Evolutionary conservation across 139 green algal genomes (phyloP).

Genomic region (Chlorella sp.): DNA sequence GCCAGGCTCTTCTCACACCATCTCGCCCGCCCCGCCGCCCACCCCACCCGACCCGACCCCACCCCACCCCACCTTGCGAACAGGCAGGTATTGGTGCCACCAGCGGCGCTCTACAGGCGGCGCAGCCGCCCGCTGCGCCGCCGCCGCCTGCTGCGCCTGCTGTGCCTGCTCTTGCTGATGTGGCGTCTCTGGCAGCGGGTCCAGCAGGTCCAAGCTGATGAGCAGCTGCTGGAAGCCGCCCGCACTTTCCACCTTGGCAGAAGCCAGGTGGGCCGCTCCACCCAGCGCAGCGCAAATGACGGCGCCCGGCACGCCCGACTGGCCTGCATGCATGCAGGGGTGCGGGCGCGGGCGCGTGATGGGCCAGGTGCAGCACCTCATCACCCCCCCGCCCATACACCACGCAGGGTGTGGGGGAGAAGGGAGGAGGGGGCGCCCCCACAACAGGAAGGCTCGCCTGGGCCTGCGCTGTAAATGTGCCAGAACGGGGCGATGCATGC

Average conservation of each 20-base stretch:
- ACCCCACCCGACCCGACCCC: no score
- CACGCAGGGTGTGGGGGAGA: not conserved
- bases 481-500: not conserved
- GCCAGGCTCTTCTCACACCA: no score
- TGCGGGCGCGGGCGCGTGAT: not conserved
- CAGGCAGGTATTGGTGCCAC: constrained; percentile 14
- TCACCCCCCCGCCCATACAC: no score
- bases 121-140: not conserved
- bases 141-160: not conserved
- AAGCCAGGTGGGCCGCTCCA: constrained; percentile 5
- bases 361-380: not conserved
- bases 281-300: constrained; percentile 36
- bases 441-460: not conserved
- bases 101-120: not conserved
- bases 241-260: not conserved
- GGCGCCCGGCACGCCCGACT: not conserved
- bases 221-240: constrained; percentile 19
- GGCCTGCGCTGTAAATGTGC: not conserved
- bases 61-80: not conserved
- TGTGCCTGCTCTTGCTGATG: constrained; percentile 4
- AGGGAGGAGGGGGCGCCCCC: no score
- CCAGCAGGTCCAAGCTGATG: constrained; percentile 30
- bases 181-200: not conserved
- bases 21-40: not conserved
- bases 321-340: constrained; percentile 4